Percentiles rank a stretch among this genome's conserved stretches.
Evolutionary conservation across 2,329 filamentous ascomycete species (phyloP).

Genomic region (Aspergillus cejpii): DNA sequence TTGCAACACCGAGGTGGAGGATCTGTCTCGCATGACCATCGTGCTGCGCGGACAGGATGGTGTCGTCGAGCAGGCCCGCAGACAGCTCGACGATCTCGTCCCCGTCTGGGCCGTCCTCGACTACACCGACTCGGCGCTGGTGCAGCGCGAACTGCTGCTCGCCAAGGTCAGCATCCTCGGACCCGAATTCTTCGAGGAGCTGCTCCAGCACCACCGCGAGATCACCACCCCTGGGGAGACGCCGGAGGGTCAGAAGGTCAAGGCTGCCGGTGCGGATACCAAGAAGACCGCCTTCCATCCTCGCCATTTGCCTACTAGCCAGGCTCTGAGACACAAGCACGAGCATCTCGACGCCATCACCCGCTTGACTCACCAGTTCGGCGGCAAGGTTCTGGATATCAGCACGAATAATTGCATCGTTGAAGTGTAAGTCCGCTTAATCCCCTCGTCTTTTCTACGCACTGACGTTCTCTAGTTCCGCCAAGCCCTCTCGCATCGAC

Average conservation of each 20-base stretch:
- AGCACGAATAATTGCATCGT: conserved; percentile 98
- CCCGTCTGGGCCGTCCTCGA: conserved; percentile 98
- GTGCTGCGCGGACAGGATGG: conserved; percentile 93
- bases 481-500: conserved; percentile 89
- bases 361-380: conserved; percentile 94
- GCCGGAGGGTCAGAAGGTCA: conserved; percentile 28
- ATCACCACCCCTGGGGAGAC: conserved; percentile 55
- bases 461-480: conserved; percentile 53
- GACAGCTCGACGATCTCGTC: conserved; percentile 92
- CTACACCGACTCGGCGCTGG: conserved; percentile 85
- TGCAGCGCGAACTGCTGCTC: conserved; percentile 89
- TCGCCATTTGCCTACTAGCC: conserved; percentile 72
- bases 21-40: conserved; percentile 97
- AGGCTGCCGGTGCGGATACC: conserved; percentile 9
- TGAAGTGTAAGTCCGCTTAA: conserved; percentile 64
- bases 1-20: conserved; percentile 94
- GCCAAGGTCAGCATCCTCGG: conserved; percentile 96
- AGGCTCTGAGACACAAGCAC: conserved; percentile 93
- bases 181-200: conserved; percentile 96
- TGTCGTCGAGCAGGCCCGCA: conserved; percentile 90
- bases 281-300: conserved; percentile 70
- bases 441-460: not conserved
- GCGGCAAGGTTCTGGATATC: conserved; percentile 94
- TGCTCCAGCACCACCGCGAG: conserved; percentile 90
- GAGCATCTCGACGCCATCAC: conserved; percentile 96